Evolutionary conservation across 768 basidiomycete genomes (phyloP), one percentile per base, ranked within the genome.

Genomic region (Brasilioporus rufonigricans): DNA sequence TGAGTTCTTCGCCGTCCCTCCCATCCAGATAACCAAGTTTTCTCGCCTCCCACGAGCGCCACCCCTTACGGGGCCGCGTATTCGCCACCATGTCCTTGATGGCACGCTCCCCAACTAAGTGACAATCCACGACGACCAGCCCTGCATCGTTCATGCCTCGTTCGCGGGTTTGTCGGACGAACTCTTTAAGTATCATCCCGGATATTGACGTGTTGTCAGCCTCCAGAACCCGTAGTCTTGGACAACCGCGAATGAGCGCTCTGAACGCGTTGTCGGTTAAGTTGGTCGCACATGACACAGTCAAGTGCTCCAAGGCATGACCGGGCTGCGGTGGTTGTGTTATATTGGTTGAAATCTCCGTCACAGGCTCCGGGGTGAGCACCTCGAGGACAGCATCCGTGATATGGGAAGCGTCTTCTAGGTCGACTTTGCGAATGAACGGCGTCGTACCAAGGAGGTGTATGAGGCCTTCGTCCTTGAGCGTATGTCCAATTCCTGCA

Each of bases 331-430:
- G 74, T 14, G 68, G 63, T 18, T 50, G 53, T 21, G 60, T 48
- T 27, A 48, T 29, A 45, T 47, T 61, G 55, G 54, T 44, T 23
- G 62, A 45, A 8, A 39, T 32, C 6, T 64, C 61, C 2, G 12
- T 24, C 31, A 57, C 53, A 23, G 47, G 50, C 14, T 53, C 53
- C 0, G 85, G 87, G 1, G 88, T 89, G 32, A 97, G 74, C 0
- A 76, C 74, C 19, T 75, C 73, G 24, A 96, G 68, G n/a, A 93
- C 79, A 3, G 76, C 72, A 67, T 96, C 92, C 1, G 82, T 87
- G 50, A 94, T 81, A 18, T 85, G 80, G 13, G 71, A 69, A 7
- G 91, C 91, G 59, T 92, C 89, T 65, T 96, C 94, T n/a, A 97
- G 74, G 67, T 97, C 94, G 38, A 96, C 72, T 43, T 82, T 82